A percentile compares a stretch with the other conserved stretches of the same genome.
These are phyloP conservation scores for Exophiala phaeomuriformis DNA, from an alignment of 2,329 filamentous ascomycete species.

Conservation along the genomic window DNA sequence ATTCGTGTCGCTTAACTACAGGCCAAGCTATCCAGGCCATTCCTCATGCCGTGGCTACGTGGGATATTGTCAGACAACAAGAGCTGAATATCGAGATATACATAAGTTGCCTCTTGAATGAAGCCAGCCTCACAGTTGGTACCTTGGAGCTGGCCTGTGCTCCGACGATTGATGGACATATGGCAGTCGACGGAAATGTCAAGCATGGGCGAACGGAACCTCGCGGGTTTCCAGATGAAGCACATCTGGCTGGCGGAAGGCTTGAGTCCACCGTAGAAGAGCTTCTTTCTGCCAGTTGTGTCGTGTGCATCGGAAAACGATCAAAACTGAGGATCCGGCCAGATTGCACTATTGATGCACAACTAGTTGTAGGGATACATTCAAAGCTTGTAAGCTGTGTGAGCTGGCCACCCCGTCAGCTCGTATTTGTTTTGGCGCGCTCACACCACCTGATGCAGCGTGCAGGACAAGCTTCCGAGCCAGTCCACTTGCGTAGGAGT, in stretches of 20 bases:
- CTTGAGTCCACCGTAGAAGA: neutral
- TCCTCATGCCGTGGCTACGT: too few relatives aligned
- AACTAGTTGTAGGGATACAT: neutral
- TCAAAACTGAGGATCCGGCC: neutral
- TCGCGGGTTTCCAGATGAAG: conserved; percentile 8
- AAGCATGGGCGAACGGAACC: conserved; percentile 15
- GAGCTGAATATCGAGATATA: too few relatives aligned
- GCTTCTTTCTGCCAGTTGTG: neutral
- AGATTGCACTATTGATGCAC: neutral
- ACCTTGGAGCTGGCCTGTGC: neutral
- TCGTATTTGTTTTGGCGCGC: neutral
- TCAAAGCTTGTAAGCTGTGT: neutral
- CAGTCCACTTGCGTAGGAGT: neutral
- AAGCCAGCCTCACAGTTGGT: neutral
- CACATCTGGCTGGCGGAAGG: conserved; percentile 3
- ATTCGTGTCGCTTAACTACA: too few relatives aligned
- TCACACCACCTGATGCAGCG: conserved; percentile 11
- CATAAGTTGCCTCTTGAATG: too few relatives aligned
- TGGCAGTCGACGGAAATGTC: neutral
- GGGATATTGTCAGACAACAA: too few relatives aligned
- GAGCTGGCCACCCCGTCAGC: conserved; percentile 2
- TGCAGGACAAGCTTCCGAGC: conserved; percentile 3
- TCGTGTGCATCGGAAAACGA: neutral
- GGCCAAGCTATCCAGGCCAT: too few relatives aligned
- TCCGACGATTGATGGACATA: neutral